Percentiles rank a stretch among this genome's conserved stretches.
Evolutionary conservation across 2,329 filamentous ascomycete species (phyloP).

Genomic region (Furcasterigmium furcatum): DNA sequence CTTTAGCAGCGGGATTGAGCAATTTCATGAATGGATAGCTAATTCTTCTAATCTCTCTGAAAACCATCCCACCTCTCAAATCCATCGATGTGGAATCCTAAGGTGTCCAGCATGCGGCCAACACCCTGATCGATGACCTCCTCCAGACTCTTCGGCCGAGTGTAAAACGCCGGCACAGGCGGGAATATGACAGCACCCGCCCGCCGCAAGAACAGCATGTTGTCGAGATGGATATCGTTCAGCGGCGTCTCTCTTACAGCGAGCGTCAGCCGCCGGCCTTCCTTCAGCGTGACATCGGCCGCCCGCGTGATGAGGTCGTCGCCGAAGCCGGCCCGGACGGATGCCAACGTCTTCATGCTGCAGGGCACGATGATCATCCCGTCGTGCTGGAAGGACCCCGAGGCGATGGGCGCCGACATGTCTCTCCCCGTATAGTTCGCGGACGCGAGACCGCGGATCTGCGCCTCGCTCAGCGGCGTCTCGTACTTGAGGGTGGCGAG

Average conservation of each 20-base stretch:
- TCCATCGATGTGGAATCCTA: constrained; percentile 34
- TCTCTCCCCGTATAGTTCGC: constrained; percentile 29
- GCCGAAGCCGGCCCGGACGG: constrained; percentile 33
- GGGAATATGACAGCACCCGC: constrained; percentile 40
- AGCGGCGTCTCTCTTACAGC: constrained; percentile 40
- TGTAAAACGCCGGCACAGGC: constrained; percentile 41
- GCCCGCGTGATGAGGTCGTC: constrained; percentile 41
- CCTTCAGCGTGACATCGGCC: constrained; percentile 44
- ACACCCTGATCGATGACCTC: constrained; percentile 42
- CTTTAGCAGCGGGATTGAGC: too few species aligned
- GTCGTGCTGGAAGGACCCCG: constrained; percentile 35
- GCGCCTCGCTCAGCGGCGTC: constrained; percentile 4
- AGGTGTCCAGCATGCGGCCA: constrained; percentile 40
- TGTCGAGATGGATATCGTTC: constrained; percentile 41
- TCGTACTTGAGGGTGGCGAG: constrained; percentile 44
- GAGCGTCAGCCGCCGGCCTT: constrained; percentile 33
- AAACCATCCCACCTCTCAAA: constrained; percentile 34
- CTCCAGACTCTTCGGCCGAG: constrained; percentile 29
- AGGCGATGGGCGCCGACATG: constrained; percentile 38
- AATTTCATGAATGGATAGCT: too few species aligned
- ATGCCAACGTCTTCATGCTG: constrained; percentile 44
- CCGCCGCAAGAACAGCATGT: constrained; percentile 35
- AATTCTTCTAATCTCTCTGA: background rate
- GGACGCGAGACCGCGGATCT: constrained; percentile 1
- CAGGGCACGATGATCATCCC: constrained; percentile 47